Evolutionary conservation across 352 stramenopile species (phyloP).

Genomic region (Phytopythium sindhum): DNA sequence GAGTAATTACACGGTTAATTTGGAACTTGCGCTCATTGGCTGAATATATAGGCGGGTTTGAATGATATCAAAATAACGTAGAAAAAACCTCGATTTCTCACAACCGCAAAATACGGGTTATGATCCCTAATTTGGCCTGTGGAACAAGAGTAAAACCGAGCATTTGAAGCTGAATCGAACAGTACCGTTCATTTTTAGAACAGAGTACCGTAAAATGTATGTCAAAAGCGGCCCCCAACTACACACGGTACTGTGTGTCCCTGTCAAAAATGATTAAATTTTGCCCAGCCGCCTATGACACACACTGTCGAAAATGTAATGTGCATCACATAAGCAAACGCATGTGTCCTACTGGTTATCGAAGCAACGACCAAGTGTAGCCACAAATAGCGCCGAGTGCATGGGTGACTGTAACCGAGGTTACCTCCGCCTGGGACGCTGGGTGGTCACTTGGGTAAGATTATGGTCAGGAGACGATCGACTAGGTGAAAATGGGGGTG

Average conservation of each 20-base stretch:
- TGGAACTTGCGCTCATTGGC: too few species aligned
- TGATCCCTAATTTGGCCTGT: too few species aligned
- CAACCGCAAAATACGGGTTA: too few species aligned
- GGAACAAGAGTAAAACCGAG: too few species aligned
- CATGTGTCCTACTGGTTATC: background rate
- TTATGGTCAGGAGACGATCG: conserved; percentile 1
- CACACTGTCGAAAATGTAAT: background rate
- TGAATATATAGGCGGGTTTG: too few species aligned
- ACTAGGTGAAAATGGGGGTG: background rate
- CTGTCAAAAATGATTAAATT: background rate
- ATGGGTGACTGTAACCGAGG: background rate
- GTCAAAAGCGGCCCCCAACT: background rate
- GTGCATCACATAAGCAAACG: background rate
- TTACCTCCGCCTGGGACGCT: background rate
- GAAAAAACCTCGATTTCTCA: too few species aligned
- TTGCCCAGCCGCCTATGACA: background rate
- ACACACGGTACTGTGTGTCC: background rate
- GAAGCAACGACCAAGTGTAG: conserved; percentile 1
- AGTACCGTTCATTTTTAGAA: too few species aligned
- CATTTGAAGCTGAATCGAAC: too few species aligned
- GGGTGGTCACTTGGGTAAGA: background rate
- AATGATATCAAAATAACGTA: too few species aligned
- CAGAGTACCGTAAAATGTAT: too few species aligned
- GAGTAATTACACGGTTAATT: too few species aligned
- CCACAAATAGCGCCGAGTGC: background rate